Evolutionary conservation across 2,329 filamentous ascomycete genomes (phyloP).

Genomic region (Nemania sp.): DNA sequence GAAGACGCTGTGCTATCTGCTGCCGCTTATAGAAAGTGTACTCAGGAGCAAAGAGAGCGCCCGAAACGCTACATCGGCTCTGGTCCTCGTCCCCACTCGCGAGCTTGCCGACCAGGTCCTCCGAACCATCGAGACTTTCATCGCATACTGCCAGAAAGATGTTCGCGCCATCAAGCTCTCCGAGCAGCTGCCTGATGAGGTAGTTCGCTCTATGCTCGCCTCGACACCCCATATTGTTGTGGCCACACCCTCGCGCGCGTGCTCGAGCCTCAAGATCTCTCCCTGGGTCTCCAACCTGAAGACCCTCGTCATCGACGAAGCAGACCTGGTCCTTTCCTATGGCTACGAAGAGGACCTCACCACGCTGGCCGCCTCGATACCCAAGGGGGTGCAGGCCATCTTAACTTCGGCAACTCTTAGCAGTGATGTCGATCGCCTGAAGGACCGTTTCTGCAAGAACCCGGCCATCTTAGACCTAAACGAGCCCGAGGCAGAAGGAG

Average conservation of each 20-base stretch:
- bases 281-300: constrained; percentile 73
- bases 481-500: constrained; percentile 76
- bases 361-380: constrained; percentile 75
- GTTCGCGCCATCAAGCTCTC: constrained; percentile 84
- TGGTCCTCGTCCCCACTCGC: constrained; percentile 91
- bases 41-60: constrained; percentile 73
- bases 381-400: constrained; percentile 85
- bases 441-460: constrained; percentile 81
- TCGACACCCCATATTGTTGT: constrained; percentile 88
- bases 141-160: constrained; percentile 83
- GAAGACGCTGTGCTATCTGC: constrained; percentile 68
- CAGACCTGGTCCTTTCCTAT: constrained; percentile 90
- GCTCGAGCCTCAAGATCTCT: constrained; percentile 74
- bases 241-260: constrained; percentile 84
- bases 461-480: constrained; percentile 82
- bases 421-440: constrained; percentile 82
- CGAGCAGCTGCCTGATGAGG: constrained; percentile 85
- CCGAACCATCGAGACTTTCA: constrained; percentile 75
- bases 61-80: constrained; percentile 64
- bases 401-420: constrained; percentile 94
- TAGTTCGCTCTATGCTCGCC: constrained; percentile 83
- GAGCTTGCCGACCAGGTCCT: constrained; percentile 92
- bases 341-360: constrained; percentile 91
- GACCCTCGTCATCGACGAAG: constrained; percentile 89
- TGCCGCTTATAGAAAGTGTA: constrained; percentile 85